Percentiles rank a stretch among this genome's conserved stretches.
These are phyloP conservation scores for Ogataea corticis DNA, from an alignment of 805 yeast genomes.

Conservation along the genomic window DNA sequence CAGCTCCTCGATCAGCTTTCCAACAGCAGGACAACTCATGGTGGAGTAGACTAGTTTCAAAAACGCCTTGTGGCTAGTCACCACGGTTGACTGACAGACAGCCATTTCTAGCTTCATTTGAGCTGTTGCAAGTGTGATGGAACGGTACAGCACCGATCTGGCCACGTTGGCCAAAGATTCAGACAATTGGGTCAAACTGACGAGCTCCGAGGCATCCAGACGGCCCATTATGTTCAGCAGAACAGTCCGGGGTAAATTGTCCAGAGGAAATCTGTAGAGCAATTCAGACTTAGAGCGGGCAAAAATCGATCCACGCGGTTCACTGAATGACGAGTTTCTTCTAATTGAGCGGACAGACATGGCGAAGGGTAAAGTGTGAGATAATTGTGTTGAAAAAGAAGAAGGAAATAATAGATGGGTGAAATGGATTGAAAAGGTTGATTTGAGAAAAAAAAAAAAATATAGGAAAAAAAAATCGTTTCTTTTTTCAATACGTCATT, in stretches of 20 bases:
- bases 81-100: conserved; percentile 2
- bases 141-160: conserved; percentile 7
- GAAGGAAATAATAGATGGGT: too few species aligned
- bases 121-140: conserved; percentile 12
- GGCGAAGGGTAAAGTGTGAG: not conserved
- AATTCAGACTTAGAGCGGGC: not conserved
- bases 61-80: conserved; percentile 14
- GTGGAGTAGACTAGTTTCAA: conserved; percentile 21
- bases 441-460: not conserved
- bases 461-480: not conserved
- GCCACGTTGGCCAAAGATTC: not conserved
- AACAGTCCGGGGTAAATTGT: not conserved
- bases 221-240: not conserved
- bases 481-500: not conserved
- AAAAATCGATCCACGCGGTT: not conserved
- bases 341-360: conserved; percentile 8
- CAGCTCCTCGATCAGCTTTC: conserved; percentile 12
- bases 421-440: too few species aligned
- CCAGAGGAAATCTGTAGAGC: conserved; percentile 2
- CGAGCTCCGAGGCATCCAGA: conserved; percentile 7
- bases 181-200: conserved; percentile 1
- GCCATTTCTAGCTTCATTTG: conserved; percentile 1
- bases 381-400: not conserved
- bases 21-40: conserved; percentile 14
- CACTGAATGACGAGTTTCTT: conserved; percentile 4